Percentiles rank a stretch among this genome's conserved stretches.
phyloP scores from a whole-genome alignment of 1,284 basidiomycete genomes.

The Phaffia rhodozyma region DNA sequence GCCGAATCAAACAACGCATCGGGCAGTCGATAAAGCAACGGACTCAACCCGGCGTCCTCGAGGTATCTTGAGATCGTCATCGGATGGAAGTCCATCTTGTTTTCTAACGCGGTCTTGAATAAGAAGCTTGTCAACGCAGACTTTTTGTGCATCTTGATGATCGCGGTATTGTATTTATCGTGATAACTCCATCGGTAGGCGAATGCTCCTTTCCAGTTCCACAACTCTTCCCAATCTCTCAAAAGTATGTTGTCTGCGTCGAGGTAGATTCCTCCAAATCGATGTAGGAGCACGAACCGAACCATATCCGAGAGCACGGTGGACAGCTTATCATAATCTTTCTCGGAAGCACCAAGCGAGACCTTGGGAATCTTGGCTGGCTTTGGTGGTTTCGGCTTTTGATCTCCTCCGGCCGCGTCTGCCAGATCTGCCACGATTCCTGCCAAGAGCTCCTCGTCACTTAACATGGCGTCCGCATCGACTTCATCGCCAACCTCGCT shows the following conservation, averaged over 20 bases:
- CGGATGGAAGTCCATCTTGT: conserved; percentile 74
- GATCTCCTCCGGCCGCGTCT: conserved; percentile 23
- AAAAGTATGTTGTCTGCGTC: conserved; percentile 77
- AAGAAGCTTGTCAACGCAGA: conserved; percentile 69
- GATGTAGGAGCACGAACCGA: conserved; percentile 69
- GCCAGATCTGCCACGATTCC: conserved; percentile 24
- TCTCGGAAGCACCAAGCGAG: conserved; percentile 42
- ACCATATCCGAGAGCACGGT: conserved; percentile 80
- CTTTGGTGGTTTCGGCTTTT: conserved; percentile 25
- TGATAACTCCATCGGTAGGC: conserved; percentile 74
- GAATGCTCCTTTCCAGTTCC: conserved; percentile 76
- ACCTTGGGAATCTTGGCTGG: conserved; percentile 25
- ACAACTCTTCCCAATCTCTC: conserved; percentile 83
- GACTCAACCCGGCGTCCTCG: conserved; percentile 61
- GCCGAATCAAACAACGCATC: conserved; percentile 79
- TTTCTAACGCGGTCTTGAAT: conserved; percentile 71
- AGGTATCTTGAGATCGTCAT: conserved; percentile 70
- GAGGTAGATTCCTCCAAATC: conserved; percentile 73
- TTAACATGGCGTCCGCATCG: conserved; percentile 18
- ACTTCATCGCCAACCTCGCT: conserved; percentile 22
- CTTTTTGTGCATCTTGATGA: conserved; percentile 67
- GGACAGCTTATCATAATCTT: conserved; percentile 63
- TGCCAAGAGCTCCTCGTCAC: conserved; percentile 19
- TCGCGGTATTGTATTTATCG: conserved; percentile 73
- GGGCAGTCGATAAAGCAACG: conserved; percentile 59